phyloP scores from a whole-genome alignment of 768 basidiomycete genomes.

The Steccherinum ochraceum region DNA sequence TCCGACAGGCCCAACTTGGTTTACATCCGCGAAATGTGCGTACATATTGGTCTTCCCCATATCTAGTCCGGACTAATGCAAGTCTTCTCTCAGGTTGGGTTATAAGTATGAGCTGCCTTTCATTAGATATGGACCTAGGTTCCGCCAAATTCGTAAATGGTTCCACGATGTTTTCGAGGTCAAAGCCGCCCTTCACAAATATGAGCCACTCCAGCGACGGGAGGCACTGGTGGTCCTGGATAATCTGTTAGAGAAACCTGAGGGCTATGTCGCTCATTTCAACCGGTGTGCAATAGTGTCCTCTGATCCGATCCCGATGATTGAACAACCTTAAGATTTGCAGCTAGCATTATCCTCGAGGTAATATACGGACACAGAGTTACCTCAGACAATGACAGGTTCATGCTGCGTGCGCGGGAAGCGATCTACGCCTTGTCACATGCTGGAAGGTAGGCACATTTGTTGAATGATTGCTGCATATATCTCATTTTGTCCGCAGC shows the following conservation, averaged over 20 bases:
- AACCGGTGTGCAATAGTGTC: conserved; percentile 3
- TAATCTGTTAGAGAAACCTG: conserved; percentile 9
- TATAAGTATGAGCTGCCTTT: conserved; percentile 7
- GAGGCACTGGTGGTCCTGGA: conserved; percentile 10
- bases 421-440: conserved; percentile 5
- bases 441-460: conserved; percentile 10
- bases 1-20: conserved; percentile 19
- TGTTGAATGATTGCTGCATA: conserved; percentile 23
- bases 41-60: neutral
- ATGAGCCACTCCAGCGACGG: conserved; percentile 9
- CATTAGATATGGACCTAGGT: conserved; percentile 10
- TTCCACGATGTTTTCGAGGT: conserved; percentile 11
- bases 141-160: conserved; percentile 12
- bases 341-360: conserved; percentile 21
- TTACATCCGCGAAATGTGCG: conserved; percentile 13
- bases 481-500: conserved; percentile 10
- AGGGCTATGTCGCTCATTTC: conserved; percentile 6
- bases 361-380: conserved; percentile 25
- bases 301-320: conserved; percentile 1
- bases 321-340: conserved; percentile 12
- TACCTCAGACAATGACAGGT: conserved; percentile 18
- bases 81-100: conserved; percentile 12
- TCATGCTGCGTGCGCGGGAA: conserved; percentile 16
- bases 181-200: conserved; percentile 3
- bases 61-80: neutral